Base-by-base conservation (phyloP, 805 yeast species). In the Candida germanica region DNA sequence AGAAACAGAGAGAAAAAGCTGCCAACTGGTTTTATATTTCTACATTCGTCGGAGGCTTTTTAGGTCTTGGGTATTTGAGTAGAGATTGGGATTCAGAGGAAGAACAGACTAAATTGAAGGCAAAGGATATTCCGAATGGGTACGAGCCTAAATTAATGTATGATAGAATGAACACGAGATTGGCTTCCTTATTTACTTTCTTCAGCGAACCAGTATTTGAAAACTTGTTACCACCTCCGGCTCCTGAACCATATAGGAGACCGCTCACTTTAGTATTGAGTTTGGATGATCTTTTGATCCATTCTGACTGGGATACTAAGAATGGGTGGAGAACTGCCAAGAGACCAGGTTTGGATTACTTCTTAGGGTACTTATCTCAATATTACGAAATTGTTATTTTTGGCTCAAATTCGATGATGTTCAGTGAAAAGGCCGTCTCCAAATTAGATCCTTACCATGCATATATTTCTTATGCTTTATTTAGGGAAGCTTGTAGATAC, bases 281-380 rank as follows among this genome's bases (percentile, higher is more conserved):
- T 20, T 73, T 93, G 53, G 98, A 93, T 51, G 98, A 93, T 54
- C 67, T 93, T 42, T 73, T 93, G 55, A 78, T 91, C 39, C 96
- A 93, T 59, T 80, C 95, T 26, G 86, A 83, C 44, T 93, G 98
- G 98, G 77, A 86, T 39, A 78, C 87, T 48, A 79, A 86, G 61
- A 73, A 79, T 56, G 98, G 98, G 36, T 93, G 99, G 99, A 82
- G 93, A 67, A 91, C 97, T 11, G 98, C 96, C 20, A 93, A 93
- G 72, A 87, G 99, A 69, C 98, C 98, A 22, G 99, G 98, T 44
- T 80, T 87, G 43, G 98, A 94, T 62, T 93, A 93, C 70, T 93
- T 93, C 66, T 69, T 93, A 57, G 96, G 95, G 19, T 93, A 93
- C 64, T 70, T 93, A 50, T 85, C 96, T 6, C 95, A 87, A 66